These are phyloP conservation scores for Leccinellum albellum DNA, from an alignment of 768 basidiomycete species.

Conservation along the genomic window DNA sequence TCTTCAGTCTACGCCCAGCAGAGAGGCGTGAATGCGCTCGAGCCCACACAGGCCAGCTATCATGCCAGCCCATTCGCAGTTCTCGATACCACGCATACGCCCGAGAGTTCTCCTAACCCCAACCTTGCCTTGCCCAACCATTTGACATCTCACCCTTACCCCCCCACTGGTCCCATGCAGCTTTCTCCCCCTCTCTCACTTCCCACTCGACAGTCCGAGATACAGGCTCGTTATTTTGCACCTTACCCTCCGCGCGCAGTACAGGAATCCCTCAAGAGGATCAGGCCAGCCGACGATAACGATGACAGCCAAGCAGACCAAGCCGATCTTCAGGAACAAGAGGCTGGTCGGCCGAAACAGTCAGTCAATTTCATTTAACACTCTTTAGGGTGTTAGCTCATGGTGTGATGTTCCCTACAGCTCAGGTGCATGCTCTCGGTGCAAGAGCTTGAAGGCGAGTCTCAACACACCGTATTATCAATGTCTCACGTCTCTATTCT, in stretches of 20 bases:
- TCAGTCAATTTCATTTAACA: constrained; percentile 7
- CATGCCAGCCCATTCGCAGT: constrained; percentile 10
- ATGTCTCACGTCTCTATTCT: constrained; percentile 19
- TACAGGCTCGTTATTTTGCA: constrained; percentile 26
- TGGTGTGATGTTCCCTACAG: constrained; percentile 24
- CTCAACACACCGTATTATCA: background rate
- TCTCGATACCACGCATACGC: constrained; percentile 5
- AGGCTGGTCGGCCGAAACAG: constrained; percentile 20
- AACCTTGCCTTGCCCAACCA: background rate
- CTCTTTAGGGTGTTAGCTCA: background rate
- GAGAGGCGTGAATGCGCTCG: constrained; percentile 3
- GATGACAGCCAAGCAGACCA: constrained; percentile 14
- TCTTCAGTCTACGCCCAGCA: constrained; percentile 16
- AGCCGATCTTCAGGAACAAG: constrained; percentile 22
- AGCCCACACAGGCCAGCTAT: constrained; percentile 13
- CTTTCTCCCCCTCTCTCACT: constrained; percentile 28
- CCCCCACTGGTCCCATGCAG: constrained; percentile 28
- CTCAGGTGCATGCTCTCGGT: constrained; percentile 65
- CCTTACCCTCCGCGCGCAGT: background rate
- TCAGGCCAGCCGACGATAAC: constrained; percentile 19
- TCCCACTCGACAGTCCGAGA: constrained; percentile 27
- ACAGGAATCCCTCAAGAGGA: constrained; percentile 16
- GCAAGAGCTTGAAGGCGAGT: constrained; percentile 54
- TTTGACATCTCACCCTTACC: constrained; percentile 12
- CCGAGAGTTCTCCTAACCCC: constrained; percentile 13